Conservation (phyloP, 2,329 filamentous ascomycete genomes). For the Colletotrichum tanaceti region DNA sequence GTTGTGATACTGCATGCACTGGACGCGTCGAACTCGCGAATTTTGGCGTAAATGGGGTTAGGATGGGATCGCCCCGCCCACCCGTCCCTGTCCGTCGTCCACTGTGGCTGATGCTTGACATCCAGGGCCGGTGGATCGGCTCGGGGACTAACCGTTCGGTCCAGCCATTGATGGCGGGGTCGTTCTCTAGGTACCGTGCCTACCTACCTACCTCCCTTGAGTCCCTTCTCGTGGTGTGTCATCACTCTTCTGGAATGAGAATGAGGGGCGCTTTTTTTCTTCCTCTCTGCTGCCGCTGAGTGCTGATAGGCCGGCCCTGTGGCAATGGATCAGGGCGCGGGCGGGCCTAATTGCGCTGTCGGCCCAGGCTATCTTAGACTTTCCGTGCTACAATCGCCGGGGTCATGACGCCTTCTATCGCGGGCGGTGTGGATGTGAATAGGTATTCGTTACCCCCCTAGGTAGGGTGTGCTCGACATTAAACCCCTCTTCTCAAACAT, state of each 20-base stretch:
- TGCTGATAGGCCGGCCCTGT: not conserved
- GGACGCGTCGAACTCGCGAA: slow-evolving; percentile 45
- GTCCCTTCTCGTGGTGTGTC: not conserved
- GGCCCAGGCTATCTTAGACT: slow-evolving; percentile 12
- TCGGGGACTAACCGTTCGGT: slow-evolving; percentile 1
- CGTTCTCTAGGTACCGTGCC: too few species aligned
- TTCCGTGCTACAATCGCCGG: slow-evolving; percentile 17
- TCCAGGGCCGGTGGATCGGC: slow-evolving; percentile 21
- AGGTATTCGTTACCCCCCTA: not conserved
- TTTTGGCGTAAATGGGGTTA: slow-evolving; percentile 50
- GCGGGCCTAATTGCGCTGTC: slow-evolving; percentile 12
- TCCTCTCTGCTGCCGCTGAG: not conserved
- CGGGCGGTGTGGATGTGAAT: slow-evolving; percentile 33
- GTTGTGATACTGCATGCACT: slow-evolving; percentile 31
- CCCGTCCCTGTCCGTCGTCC: not conserved
- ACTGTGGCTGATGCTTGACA: slow-evolving; percentile 24
- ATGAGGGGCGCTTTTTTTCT: slow-evolving; percentile 21
- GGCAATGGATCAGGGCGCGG: not conserved
- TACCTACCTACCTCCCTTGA: too few species aligned
- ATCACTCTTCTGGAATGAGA: slow-evolving; percentile 3
- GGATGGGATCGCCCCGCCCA: slow-evolving; percentile 11
- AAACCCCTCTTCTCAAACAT: not conserved
- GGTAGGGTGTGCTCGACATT: not conserved
- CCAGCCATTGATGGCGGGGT: slow-evolving; percentile 30
- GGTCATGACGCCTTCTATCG: slow-evolving; percentile 37